These are phyloP conservation scores for Tylopilus sp. DNA, from an alignment of 768 basidiomycete species.

Conservation along the genomic window DNA sequence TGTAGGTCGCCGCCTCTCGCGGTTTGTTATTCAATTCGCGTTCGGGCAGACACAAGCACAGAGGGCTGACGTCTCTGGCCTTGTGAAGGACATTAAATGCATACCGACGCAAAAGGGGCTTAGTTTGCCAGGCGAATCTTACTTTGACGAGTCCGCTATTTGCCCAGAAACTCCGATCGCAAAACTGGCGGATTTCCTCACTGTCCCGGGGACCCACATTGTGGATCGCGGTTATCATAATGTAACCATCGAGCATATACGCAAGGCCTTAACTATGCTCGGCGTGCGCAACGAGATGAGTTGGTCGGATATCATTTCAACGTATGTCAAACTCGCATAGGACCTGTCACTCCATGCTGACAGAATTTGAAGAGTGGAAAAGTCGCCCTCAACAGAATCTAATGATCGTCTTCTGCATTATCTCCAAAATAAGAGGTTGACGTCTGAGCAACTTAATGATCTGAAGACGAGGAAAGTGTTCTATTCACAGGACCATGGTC, in stretches of 20 bases:
- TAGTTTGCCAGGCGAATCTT: slow-evolving; percentile 63
- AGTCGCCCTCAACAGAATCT: slow-evolving; percentile 6
- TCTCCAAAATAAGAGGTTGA: slow-evolving; percentile 44
- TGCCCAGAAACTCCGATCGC: slow-evolving; percentile 37
- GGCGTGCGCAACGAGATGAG: slow-evolving; percentile 37
- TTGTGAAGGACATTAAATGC: slow-evolving; percentile 52
- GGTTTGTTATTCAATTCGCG: slow-evolving; percentile 70
- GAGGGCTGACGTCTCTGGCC: slow-evolving; percentile 56
- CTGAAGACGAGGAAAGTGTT: slow-evolving; percentile 6
- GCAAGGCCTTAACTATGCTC: neutral
- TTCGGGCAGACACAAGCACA: slow-evolving; percentile 46
- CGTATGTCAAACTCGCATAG: slow-evolving; percentile 40
- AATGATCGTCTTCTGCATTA: slow-evolving; percentile 38
- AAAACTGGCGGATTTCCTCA: neutral
- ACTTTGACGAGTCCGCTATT: slow-evolving; percentile 82
- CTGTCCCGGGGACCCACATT: neutral
- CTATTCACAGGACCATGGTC: slow-evolving; percentile 5
- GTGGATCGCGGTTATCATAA: neutral
- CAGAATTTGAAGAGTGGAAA: slow-evolving; percentile 7
- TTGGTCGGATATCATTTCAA: slow-evolving; percentile 6
- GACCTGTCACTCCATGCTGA: slow-evolving; percentile 22
- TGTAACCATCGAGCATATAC: neutral
- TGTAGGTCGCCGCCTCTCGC: slow-evolving; percentile 54
- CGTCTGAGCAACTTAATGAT: neutral
- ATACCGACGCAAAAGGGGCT: slow-evolving; percentile 76